phyloP scores from a whole-genome alignment of 805 yeast genomes.

The Metschnikowia dekortorum region DNA sequence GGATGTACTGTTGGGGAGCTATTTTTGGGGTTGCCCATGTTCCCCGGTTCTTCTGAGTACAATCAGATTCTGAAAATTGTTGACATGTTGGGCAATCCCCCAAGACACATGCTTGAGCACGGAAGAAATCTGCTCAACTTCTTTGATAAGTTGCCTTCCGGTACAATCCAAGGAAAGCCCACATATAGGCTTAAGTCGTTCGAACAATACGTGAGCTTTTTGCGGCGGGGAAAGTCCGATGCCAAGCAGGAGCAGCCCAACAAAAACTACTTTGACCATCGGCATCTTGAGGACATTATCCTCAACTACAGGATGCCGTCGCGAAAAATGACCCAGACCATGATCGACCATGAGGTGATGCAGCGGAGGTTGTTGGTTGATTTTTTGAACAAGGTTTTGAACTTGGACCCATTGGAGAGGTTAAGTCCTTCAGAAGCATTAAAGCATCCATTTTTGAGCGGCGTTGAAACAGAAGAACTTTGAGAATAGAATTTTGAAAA shows the following conservation, averaged over 20 bases:
- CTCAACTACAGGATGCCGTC: constrained; percentile 68
- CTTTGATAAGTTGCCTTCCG: constrained; percentile 42
- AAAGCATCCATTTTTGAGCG: constrained; percentile 79
- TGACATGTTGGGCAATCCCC: constrained; percentile 81
- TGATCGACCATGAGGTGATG: constrained; percentile 65
- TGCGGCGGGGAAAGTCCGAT: constrained; percentile 24
- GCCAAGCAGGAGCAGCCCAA: constrained; percentile 66
- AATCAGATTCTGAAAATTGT: constrained; percentile 82
- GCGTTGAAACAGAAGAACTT: constrained; percentile 9
- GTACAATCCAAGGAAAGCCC: constrained; percentile 24
- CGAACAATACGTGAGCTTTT: constrained; percentile 33
- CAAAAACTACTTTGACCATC: constrained; percentile 71
- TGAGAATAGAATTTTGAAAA: not conserved
- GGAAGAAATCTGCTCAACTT: constrained; percentile 79
- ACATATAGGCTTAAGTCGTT: constrained; percentile 29
- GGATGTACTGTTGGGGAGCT: constrained; percentile 92
- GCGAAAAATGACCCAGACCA: constrained; percentile 47
- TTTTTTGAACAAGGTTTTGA: constrained; percentile 72
- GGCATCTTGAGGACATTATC: constrained; percentile 66
- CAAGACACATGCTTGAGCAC: constrained; percentile 94
- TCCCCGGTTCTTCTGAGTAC: constrained; percentile 93
- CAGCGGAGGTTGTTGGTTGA: constrained; percentile 72
- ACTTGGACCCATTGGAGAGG: constrained; percentile 86
- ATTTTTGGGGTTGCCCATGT: constrained; percentile 85
- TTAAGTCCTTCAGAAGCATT: constrained; percentile 97